A percentile compares a stretch with the other conserved stretches of the same genome.
Conservation (phyloP, 2,329 filamentous ascomycete species). For the Paecilomyces dactylethromorphus region DNA sequence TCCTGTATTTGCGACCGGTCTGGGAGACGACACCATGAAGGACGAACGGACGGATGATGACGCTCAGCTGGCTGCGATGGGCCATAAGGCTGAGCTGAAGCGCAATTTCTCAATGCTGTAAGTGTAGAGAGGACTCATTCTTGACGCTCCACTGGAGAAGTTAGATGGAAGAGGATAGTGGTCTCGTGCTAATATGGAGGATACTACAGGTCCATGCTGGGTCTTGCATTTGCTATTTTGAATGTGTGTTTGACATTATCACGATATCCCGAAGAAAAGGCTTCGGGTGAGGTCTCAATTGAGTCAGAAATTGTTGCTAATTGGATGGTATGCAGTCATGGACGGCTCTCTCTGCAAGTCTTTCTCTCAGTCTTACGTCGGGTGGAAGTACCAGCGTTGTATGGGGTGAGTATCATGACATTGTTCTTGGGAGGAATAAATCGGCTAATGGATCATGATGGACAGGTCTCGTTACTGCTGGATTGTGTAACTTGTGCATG, state of each 20-base stretch:
- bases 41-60: conserved; percentile 33
- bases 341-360: conserved; percentile 54
- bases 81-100: conserved; percentile 52
- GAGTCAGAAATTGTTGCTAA: neutral
- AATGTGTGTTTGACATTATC: conserved; percentile 33
- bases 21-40: conserved; percentile 7
- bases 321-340: conserved; percentile 39
- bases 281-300: neutral
- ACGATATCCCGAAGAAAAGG: neutral
- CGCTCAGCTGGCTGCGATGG: conserved; percentile 48
- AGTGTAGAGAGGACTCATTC: neutral
- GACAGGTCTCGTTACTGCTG: conserved; percentile 47
- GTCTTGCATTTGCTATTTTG: conserved; percentile 56
- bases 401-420: conserved; percentile 51
- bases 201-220: conserved; percentile 49
- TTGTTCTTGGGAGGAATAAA: neutral
- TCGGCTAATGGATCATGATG: neutral
- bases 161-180: neutral
- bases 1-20: neutral
- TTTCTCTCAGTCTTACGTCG: conserved; percentile 58
- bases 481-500: conserved; percentile 64
- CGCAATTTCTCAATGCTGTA: conserved; percentile 51
- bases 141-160: neutral
- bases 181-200: neutral
- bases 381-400: conserved; percentile 66